Percentiles rank a stretch among this genome's conserved stretches.
phyloP scores from a whole-genome alignment of 2,329 filamentous ascomycete genomes.

The Ophiostoma sp. region DNA sequence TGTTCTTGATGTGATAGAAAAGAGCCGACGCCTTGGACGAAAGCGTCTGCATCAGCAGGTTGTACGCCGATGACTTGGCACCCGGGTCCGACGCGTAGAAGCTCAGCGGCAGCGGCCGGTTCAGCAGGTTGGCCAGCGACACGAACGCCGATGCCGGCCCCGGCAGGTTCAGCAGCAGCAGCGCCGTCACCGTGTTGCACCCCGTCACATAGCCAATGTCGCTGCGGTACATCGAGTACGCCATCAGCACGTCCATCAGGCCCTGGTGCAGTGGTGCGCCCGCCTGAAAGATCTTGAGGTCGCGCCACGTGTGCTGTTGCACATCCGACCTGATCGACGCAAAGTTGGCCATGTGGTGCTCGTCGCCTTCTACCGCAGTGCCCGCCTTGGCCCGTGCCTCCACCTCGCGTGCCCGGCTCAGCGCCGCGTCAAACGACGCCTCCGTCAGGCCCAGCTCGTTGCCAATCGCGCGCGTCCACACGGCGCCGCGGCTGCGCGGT shows the following conservation, averaged over 20 bases:
- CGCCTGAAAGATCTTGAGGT: conserved; percentile 66
- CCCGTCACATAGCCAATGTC: conserved; percentile 74
- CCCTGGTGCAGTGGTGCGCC: conserved; percentile 61
- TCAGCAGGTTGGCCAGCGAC: conserved; percentile 69
- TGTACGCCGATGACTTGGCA: conserved; percentile 65
- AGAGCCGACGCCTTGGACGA: conserved; percentile 59
- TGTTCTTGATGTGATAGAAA: conserved; percentile 56
- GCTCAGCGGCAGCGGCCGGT: conserved; percentile 66
- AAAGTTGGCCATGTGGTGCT: conserved; percentile 56
- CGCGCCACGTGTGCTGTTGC: conserved; percentile 59
- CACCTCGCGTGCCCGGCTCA: conserved; percentile 60
- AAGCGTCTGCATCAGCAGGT: conserved; percentile 62
- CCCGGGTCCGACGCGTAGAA: conserved; percentile 67
- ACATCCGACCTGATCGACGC: conserved; percentile 60
- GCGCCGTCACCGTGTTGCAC: conserved; percentile 69
- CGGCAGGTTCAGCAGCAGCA: conserved; percentile 67
- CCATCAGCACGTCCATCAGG: conserved; percentile 67
- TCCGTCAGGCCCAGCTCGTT: conserved; percentile 66
- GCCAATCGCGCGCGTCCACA: conserved; percentile 67
- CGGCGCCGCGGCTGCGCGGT: conserved; percentile 60
- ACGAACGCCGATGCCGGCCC: conserved; percentile 61
- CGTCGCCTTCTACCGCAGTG: conserved; percentile 50
- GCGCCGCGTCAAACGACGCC: conserved; percentile 64
- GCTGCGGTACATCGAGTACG: conserved; percentile 75
- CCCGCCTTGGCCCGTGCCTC: conserved; percentile 52